A percentile compares a stretch with the other conserved stretches of the same genome.
These are phyloP conservation scores for Phyllostachys edulis DNA, from an alignment of 176 grass and related monocot species.

Conservation along the genomic window DNA sequence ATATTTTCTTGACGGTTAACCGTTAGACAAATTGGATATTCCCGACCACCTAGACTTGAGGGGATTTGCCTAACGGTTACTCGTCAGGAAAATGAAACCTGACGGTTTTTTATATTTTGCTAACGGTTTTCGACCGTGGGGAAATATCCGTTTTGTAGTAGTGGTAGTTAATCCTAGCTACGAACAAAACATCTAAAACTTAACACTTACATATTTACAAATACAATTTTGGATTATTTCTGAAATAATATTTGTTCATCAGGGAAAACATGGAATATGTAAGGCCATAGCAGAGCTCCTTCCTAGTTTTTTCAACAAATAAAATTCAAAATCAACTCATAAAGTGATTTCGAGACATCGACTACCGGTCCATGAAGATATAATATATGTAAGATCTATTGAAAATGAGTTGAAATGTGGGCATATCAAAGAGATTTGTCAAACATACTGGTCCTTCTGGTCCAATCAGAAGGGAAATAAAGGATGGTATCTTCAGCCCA, in stretches of 20 bases:
- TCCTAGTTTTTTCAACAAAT: neutral
- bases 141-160: too few relatives aligned
- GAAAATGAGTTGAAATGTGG: neutral
- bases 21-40: too few relatives aligned
- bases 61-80: too few relatives aligned
- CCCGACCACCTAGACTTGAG: too few relatives aligned
- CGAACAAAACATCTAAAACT: too few relatives aligned
- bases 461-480: neutral
- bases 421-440: neutral
- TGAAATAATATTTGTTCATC: neutral
- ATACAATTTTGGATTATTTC: neutral
- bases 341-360: neutral
- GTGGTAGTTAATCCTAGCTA: too few relatives aligned
- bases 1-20: too few relatives aligned
- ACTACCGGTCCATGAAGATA: neutral
- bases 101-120: too few relatives aligned
- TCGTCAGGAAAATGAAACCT: too few relatives aligned
- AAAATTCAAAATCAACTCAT: neutral
- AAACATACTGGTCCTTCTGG: neutral
- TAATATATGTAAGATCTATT: neutral
- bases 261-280: neutral
- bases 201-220: neutral
- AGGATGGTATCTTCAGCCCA: slow-evolving; percentile 2
- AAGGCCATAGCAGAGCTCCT: neutral
- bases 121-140: too few relatives aligned